These are phyloP conservation scores for Podila horticola DNA, from an alignment of 192 early-diverging fungal genomes.

Conservation along the genomic window DNA sequence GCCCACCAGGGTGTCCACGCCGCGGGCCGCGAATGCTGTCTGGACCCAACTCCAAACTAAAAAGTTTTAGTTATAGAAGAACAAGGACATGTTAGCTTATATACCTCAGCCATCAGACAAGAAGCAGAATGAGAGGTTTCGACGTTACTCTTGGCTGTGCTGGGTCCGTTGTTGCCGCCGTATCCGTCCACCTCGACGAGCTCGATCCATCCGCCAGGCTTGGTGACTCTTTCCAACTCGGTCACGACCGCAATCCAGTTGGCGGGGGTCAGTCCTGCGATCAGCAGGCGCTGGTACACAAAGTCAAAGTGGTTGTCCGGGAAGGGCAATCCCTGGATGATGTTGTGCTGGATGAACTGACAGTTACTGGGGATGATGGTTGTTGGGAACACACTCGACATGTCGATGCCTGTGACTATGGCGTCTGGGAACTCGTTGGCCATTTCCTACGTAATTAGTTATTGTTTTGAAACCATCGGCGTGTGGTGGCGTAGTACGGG, in stretches of 20 bases:
- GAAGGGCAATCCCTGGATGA: conserved; percentile 34
- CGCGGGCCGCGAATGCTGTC: conserved; percentile 2
- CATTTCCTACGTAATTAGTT: conserved; percentile 47
- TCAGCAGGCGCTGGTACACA: conserved; percentile 42
- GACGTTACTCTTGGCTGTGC: conserved; percentile 11
- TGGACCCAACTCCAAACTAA: conserved; percentile 29
- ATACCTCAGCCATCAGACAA: not conserved
- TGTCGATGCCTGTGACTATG: conserved; percentile 58
- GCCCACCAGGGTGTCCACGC: conserved; percentile 6
- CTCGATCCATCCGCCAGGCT: conserved; percentile 49
- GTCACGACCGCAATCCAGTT: conserved; percentile 25
- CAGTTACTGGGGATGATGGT: conserved; percentile 48
- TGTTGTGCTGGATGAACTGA: conserved; percentile 32
- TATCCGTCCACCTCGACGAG: conserved; percentile 28
- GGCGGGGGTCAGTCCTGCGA: conserved; percentile 28
- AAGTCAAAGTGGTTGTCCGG: conserved; percentile 54
- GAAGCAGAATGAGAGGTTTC: not conserved
- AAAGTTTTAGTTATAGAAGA: no score
- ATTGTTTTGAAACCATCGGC: not conserved
- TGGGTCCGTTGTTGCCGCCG: conserved; percentile 39
- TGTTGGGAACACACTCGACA: conserved; percentile 41
- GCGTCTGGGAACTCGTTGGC: conserved; percentile 57
- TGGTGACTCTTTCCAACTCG: conserved; percentile 44
- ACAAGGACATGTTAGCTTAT: not conserved
- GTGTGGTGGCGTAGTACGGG: not conserved